Conservation (phyloP, 1,284 basidiomycete species). For the Trametes polyzona region DNA sequence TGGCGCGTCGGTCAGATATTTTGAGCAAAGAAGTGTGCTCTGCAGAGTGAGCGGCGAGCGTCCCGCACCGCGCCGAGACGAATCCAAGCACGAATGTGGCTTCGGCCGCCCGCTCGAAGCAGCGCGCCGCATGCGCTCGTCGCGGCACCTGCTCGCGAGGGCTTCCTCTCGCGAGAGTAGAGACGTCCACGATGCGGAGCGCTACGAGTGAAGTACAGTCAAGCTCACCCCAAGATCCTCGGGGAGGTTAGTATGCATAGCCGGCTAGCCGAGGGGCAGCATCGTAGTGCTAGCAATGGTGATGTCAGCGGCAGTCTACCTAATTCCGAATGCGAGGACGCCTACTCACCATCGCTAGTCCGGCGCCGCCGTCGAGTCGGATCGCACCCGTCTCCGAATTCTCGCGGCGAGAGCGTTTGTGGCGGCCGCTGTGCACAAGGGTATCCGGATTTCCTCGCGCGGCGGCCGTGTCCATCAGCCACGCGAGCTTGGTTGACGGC, state of each 20-base stretch:
- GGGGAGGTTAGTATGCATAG: not conserved
- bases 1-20: not conserved
- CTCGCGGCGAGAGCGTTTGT: not conserved
- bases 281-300: not conserved
- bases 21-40: not conserved
- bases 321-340: slow-evolving; percentile 9
- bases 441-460: not conserved
- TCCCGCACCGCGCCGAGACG: not conserved
- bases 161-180: not conserved
- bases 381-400: not conserved
- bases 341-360: not conserved
- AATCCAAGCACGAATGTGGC: not conserved
- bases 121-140: not conserved
- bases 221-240: not conserved
- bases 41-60: not conserved
- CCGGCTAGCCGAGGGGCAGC: not conserved
- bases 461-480: not conserved
- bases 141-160: not conserved
- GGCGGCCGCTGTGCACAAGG: not conserved
- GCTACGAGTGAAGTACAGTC: not conserved
- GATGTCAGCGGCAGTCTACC: not conserved
- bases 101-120: not conserved
- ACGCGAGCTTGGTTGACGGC: not conserved
- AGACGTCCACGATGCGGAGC: slow-evolving; percentile 1
- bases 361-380: not conserved